Conservation (phyloP, 371 early-diverging fungal genomes). For the Rhizopus arrhizus region DNA sequence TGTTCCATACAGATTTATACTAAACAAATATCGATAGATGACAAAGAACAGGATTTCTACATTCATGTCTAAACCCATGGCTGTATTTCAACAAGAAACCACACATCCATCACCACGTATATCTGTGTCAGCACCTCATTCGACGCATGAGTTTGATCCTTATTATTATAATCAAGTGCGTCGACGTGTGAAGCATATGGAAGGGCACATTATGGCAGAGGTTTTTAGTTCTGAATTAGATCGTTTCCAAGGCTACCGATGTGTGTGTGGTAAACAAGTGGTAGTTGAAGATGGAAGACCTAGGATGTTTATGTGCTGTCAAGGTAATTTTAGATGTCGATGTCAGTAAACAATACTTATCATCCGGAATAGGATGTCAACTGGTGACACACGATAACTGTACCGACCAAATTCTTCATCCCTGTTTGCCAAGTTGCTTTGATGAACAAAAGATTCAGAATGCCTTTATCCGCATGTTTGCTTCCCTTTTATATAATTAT, state of each 20-base stretch:
- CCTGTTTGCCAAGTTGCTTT: conserved; percentile 66
- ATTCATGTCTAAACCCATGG: conserved; percentile 47
- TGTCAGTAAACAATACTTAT: neutral
- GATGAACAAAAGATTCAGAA: conserved; percentile 71
- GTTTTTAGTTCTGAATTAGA: conserved; percentile 40
- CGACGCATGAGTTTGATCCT: conserved; percentile 18
- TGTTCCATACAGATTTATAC: too few relatives aligned
- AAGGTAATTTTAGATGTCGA: conserved; percentile 28
- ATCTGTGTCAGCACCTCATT: conserved; percentile 5
- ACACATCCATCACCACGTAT: conserved; percentile 11
- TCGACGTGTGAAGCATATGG: conserved; percentile 44
- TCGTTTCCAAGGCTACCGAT: conserved; percentile 43
- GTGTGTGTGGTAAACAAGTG: conserved; percentile 47
- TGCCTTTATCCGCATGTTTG: conserved; percentile 77
- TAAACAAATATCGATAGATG: neutral
- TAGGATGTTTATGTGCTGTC: conserved; percentile 44
- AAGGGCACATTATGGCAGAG: conserved; percentile 50
- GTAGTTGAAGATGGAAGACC: conserved; percentile 21
- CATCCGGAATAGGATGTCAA: conserved; percentile 51
- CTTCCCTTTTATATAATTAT: conserved; percentile 75
- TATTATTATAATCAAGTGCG: conserved; percentile 25
- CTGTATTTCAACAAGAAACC: conserved; percentile 32
- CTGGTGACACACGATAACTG: conserved; percentile 62
- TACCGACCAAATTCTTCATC: conserved; percentile 56
- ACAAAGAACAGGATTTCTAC: conserved; percentile 29